Evolutionary conservation across 768 basidiomycete genomes (phyloP).

Genomic region (Plicaturopsis crispa): DNA sequence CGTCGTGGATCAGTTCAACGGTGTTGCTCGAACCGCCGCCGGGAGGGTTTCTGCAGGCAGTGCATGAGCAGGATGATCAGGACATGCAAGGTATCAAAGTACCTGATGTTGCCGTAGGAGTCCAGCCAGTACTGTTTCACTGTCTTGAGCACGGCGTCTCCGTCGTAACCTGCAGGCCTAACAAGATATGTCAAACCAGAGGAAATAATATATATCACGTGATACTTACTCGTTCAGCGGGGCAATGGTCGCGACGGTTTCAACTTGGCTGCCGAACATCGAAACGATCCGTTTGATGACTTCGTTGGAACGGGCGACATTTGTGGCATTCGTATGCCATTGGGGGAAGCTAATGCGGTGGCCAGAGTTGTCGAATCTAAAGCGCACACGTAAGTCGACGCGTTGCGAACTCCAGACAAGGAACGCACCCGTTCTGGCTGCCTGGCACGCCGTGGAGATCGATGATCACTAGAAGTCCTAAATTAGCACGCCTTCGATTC

Average conservation of each 20-base stretch:
- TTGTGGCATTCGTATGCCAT: slow-evolving; percentile 63
- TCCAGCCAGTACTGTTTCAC: slow-evolving; percentile 62
- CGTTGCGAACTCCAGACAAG: background rate
- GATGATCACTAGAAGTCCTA: slow-evolving; percentile 41
- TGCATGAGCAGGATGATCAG: slow-evolving; percentile 7
- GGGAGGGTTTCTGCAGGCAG: slow-evolving; percentile 28
- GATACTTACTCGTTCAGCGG: slow-evolving; percentile 75
- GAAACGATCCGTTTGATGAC: slow-evolving; percentile 57
- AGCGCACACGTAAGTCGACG: slow-evolving; percentile 3
- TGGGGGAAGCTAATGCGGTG: slow-evolving; percentile 49
- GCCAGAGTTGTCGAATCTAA: slow-evolving; percentile 79
- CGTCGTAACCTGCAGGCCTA: slow-evolving; percentile 70
- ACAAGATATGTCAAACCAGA: slow-evolving; percentile 1
- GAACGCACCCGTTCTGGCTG: slow-evolving; percentile 68
- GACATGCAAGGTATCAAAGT: slow-evolving; percentile 1
- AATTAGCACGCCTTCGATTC: slow-evolving; percentile 9
- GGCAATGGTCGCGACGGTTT: slow-evolving; percentile 61
- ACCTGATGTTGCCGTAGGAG: slow-evolving; percentile 73
- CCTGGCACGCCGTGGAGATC: slow-evolving; percentile 57
- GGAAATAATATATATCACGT: too few relatives aligned
- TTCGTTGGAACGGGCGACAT: slow-evolving; percentile 59
- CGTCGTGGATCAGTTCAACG: slow-evolving; percentile 66
- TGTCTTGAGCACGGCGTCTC: slow-evolving; percentile 39
- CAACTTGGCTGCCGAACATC: slow-evolving; percentile 45
- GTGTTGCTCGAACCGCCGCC: slow-evolving; percentile 44